phyloP scores from a whole-genome alignment of 805 yeast genomes.

The Yamadazyma paraphyllophila region DNA sequence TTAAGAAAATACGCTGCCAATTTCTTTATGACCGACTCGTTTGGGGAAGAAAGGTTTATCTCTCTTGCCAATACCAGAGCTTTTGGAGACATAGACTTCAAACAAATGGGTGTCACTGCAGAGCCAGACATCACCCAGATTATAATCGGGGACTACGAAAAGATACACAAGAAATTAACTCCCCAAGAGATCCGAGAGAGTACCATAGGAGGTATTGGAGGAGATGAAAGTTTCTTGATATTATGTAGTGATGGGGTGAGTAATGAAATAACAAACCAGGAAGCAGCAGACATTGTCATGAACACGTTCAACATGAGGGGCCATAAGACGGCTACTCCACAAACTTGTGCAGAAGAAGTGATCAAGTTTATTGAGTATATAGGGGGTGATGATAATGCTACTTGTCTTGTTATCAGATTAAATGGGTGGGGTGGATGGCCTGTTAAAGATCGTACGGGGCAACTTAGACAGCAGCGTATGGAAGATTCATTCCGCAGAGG shows the following conservation, averaged over 20 bases:
- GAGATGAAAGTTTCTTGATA: conserved; percentile 84
- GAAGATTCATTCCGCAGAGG: conserved; percentile 40
- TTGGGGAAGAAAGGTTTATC: conserved; percentile 86
- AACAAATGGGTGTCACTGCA: conserved; percentile 80
- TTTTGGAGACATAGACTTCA: conserved; percentile 84
- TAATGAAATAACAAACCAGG: conserved; percentile 80
- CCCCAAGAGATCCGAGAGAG: conserved; percentile 31
- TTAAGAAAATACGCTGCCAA: conserved; percentile 59
- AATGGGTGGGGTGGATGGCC: conserved; percentile 97
- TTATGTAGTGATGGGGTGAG: conserved; percentile 88
- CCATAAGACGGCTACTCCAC: conserved; percentile 74
- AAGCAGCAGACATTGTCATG: conserved; percentile 81
- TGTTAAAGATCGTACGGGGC: conserved; percentile 76
- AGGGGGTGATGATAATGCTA: conserved; percentile 96
- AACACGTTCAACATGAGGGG: conserved; percentile 64
- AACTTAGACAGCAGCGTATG: conserved; percentile 68
- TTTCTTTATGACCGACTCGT: conserved; percentile 78
- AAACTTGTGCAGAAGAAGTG: conserved; percentile 80
- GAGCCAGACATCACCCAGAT: conserved; percentile 84
- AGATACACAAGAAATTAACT: conserved; percentile 37
- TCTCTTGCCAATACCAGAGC: conserved; percentile 88
- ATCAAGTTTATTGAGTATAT: conserved; percentile 78
- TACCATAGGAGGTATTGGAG: conserved; percentile 57
- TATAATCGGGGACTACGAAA: conserved; percentile 56
- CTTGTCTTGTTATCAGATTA: conserved; percentile 76